Base-by-base conservation (phyloP, 228 moss, liverwort and hornwort genomes). In the Sphagnum magellanicum region DNA sequence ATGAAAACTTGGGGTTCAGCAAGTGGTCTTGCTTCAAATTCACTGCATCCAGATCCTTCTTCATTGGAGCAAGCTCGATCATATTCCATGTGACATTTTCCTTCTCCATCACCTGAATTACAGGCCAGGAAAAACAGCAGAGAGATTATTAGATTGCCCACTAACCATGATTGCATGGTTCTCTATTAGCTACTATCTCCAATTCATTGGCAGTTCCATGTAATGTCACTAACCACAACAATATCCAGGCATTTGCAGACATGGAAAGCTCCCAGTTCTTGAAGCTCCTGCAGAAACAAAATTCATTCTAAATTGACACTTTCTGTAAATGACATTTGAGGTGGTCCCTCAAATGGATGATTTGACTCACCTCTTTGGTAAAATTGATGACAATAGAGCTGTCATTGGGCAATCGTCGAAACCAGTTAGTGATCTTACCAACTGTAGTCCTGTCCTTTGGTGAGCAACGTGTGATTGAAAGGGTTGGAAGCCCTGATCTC, bases 81-180 rank as follows among this genome's bases (percentile, higher is more conserved):
- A 65, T 61, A 52, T 50, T 63, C 82, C 78, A 78, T 0, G 70
- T 75, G 8, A 81, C 61, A 16, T 68, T 74, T 48, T 74, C 70
- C 12, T 50, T 78, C 5, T 78, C 77, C 15, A 65, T 17, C 63
- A 60, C 62, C 51, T 77, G 4, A 55, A 32, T 32, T 32, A 32
- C 32, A 32, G 3, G 32, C 32, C 32, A 32, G 32, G 32, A 32
- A 32, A 32, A 32, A 32, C 32, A 32, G 32, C 3, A 32, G 32
- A 32, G 32, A 32, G 32, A 32, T 32, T 32, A 32, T 32, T 32
- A 32, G 32, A 32, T 32, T 32, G 32, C 32, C 32, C 32, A 32
- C 32, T 32, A 32, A 32, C 32, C 32, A 32, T 32, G 3, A 32
- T 32, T 32, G 32, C 32, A 32, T 32, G 32, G 32, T 3, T 32